A percentile compares a stretch with the other conserved stretches of the same genome.
Evolutionary conservation across 192 early-diverging fungal genomes (phyloP).

Genomic region (Anaeromyces robustus): DNA sequence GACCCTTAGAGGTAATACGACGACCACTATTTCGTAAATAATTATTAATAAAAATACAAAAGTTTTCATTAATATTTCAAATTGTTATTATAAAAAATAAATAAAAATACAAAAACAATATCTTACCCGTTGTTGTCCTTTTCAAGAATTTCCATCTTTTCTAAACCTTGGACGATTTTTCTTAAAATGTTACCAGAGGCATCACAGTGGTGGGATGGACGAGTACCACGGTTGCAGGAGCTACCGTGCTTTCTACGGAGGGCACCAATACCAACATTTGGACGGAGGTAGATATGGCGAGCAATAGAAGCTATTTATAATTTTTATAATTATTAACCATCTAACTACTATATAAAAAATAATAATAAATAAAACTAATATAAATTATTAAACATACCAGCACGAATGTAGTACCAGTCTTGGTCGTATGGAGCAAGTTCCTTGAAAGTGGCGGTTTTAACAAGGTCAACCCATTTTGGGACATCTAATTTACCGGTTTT

Average conservation of each 20-base stretch:
- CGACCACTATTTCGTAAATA: conserved; percentile 83
- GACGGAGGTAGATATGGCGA: conserved; percentile 96
- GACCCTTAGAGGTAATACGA: conserved; percentile 85
- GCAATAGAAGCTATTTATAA: conserved; percentile 60
- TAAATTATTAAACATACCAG: conserved; percentile 62
- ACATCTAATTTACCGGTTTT: conserved; percentile 95
- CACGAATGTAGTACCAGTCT: conserved; percentile 99
- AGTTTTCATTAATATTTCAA: too few species aligned
- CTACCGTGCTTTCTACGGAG: conserved; percentile 90
- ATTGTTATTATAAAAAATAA: too few species aligned
- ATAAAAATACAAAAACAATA: too few species aligned
- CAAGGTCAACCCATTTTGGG: conserved; percentile 97
- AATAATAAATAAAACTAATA: too few species aligned
- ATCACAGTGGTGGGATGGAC: conserved; percentile 77
- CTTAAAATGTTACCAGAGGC: conserved; percentile 84
- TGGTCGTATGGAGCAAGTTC: conserved; percentile 95
- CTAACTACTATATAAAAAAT: too few species aligned
- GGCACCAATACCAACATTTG: conserved; percentile 84
- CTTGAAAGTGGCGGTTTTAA: conserved; percentile 95
- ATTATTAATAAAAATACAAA: too few species aligned
- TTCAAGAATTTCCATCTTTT: conserved; percentile 96
- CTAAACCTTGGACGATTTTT: conserved; percentile 94
- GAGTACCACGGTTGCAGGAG: conserved; percentile 74
- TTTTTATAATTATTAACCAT: not conserved
- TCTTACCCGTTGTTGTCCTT: conserved; percentile 74